Evolutionary conservation across 108 stramenopile genomes (phyloP).

Genomic region (Discostella stelligeroides): DNA sequence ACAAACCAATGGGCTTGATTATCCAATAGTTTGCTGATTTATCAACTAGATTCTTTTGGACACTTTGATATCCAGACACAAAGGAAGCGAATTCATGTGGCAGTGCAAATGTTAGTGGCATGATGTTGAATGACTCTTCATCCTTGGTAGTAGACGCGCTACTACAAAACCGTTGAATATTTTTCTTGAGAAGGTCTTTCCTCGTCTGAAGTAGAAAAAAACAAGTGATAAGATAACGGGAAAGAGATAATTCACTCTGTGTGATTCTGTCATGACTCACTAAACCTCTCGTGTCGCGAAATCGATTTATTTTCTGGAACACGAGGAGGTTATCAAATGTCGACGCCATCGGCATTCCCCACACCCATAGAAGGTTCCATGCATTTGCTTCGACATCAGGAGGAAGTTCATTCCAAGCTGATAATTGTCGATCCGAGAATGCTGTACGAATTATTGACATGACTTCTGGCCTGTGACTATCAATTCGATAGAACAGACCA

Average conservation of each 20-base stretch:
- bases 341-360: conserved; percentile 40
- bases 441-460: conserved; percentile 23
- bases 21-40: conserved; percentile 63
- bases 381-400: not conserved
- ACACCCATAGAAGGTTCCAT: conserved; percentile 53
- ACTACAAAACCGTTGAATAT: conserved; percentile 57
- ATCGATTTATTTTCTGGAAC: conserved; percentile 52
- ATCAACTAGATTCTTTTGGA: conserved; percentile 14
- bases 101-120: conserved; percentile 82
- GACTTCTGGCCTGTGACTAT: conserved; percentile 41
- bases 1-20: conserved; percentile 81
- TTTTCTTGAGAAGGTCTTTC: conserved; percentile 73
- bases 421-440: conserved; percentile 21
- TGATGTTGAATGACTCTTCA: conserved; percentile 46
- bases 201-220: conserved; percentile 19
- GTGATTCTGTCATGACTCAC: no score
- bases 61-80: conserved; percentile 32
- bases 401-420: conserved; percentile 27
- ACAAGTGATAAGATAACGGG: no score
- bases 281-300: conserved; percentile 35
- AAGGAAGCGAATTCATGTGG: conserved; percentile 67
- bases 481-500: conserved; percentile 36
- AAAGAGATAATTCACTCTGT: no score
- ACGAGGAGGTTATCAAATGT: conserved; percentile 38
- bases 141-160: not conserved